phyloP scores from a whole-genome alignment of 2,329 filamentous ascomycete species.

The Stromatinia cepivora region DNA sequence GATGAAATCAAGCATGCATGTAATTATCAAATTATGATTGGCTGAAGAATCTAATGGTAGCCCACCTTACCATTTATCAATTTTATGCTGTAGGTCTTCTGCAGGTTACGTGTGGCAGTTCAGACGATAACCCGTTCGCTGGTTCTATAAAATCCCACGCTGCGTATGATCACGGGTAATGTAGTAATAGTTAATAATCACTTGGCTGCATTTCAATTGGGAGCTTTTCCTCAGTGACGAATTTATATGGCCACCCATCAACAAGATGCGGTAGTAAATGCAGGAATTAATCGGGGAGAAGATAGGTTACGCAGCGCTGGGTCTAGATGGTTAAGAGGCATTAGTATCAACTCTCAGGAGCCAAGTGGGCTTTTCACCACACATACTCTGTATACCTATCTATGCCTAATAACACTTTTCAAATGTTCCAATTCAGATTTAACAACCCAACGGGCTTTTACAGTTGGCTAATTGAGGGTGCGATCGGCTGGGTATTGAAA shows the following conservation, averaged over 20 bases:
- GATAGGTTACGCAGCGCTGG: too few relatives aligned
- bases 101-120: slow-evolving; percentile 8
- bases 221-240: neutral
- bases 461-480: too few relatives aligned
- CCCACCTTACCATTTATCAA: neutral
- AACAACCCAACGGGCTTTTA: neutral
- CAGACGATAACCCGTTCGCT: neutral
- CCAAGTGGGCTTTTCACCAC: too few relatives aligned
- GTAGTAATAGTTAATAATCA: neutral
- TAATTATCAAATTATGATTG: neutral
- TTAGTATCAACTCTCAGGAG: too few relatives aligned
- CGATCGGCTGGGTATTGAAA: too few relatives aligned
- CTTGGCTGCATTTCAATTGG: neutral
- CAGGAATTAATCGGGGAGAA: too few relatives aligned
- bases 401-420: too few relatives aligned
- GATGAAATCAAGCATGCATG: slow-evolving; percentile 7
- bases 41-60: neutral
- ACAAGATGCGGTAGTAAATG: too few relatives aligned
- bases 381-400: too few relatives aligned
- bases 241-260: too few relatives aligned
- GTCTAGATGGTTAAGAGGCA: too few relatives aligned
- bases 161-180: neutral
- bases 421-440: neutral
- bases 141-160: slow-evolving; percentile 4
- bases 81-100: neutral